Evolutionary conservation across 2,329 filamentous ascomycete species (phyloP).

Genomic region (Gyromitra esculenta): DNA sequence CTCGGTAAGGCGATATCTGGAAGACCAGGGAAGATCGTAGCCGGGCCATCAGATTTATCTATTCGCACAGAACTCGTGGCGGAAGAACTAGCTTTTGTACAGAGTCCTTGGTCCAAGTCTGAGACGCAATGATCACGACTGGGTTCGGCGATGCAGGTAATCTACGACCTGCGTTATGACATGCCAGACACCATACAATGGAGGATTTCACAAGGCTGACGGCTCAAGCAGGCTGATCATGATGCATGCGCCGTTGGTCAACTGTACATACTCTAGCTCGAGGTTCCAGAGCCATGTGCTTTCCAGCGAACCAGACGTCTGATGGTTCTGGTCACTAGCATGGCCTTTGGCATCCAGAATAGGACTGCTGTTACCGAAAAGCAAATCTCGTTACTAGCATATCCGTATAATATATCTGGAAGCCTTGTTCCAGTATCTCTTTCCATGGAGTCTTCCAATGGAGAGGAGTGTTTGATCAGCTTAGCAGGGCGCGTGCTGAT

Average conservation of each 20-base stretch:
- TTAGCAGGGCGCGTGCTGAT: constrained; percentile 1
- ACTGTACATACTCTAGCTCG: not conserved
- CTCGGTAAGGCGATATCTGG: constrained; percentile 30
- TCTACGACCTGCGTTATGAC: constrained; percentile 35
- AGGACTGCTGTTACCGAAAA: constrained; percentile 28
- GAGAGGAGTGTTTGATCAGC: not conserved
- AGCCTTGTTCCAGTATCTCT: constrained; percentile 34
- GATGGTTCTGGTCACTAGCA: constrained; percentile 12
- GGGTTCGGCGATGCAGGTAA: constrained; percentile 36
- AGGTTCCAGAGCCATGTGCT: constrained; percentile 26
- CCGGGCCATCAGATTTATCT: not conserved
- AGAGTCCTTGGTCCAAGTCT: constrained; percentile 15
- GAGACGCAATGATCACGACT: constrained; percentile 34
- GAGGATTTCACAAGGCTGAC: not conserved
- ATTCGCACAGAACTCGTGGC: not conserved
- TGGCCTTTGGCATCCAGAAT: constrained; percentile 30
- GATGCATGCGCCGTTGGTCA: constrained; percentile 1
- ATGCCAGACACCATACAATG: constrained; percentile 11
- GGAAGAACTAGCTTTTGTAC: constrained; percentile 17
- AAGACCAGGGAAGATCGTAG: constrained; percentile 10
- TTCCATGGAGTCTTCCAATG: constrained; percentile 1
- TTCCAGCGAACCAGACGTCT: constrained; percentile 20
- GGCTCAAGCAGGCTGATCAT: constrained; percentile 35
- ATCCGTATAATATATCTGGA: not conserved
- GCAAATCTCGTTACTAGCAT: not conserved